Evolutionary conservation across 108 stramenopile species (phyloP).

Genomic region (Licmophora abbreviata): DNA sequence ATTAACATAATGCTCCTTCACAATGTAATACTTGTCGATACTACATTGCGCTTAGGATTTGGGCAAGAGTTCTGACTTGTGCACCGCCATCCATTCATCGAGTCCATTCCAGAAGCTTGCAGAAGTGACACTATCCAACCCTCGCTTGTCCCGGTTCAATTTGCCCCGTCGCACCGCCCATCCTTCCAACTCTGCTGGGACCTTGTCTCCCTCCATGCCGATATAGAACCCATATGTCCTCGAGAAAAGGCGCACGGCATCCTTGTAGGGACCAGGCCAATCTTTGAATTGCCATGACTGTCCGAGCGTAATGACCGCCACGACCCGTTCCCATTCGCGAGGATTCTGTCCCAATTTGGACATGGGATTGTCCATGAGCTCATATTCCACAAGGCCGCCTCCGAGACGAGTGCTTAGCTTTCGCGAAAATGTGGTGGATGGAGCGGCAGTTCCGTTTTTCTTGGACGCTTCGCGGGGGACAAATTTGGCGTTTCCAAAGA

Average conservation of each 20-base stretch:
- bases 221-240: conserved; percentile 69
- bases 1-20: background rate
- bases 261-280: conserved; percentile 59
- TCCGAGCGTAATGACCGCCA: conserved; percentile 90
- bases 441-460: conserved; percentile 28
- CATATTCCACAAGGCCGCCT: conserved; percentile 68
- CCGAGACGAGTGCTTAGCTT: conserved; percentile 29
- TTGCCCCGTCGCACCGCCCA: conserved; percentile 63
- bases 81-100: conserved; percentile 76
- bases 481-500: conserved; percentile 73
- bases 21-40: background rate
- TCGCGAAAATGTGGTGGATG: conserved; percentile 30
- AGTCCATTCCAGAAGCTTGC: conserved; percentile 84
- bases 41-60: background rate
- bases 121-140: conserved; percentile 68
- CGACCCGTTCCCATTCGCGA: conserved; percentile 89
- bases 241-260: conserved; percentile 78
- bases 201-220: conserved; percentile 64
- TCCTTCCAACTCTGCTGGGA: conserved; percentile 48
- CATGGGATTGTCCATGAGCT: conserved; percentile 87
- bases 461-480: conserved; percentile 65
- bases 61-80: conserved; percentile 61
- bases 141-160: conserved; percentile 75
- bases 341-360: conserved; percentile 30
- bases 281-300: conserved; percentile 97